Conservation (phyloP, 2,329 filamentous ascomycete species). For the Xylariaceae sp. region DNA sequence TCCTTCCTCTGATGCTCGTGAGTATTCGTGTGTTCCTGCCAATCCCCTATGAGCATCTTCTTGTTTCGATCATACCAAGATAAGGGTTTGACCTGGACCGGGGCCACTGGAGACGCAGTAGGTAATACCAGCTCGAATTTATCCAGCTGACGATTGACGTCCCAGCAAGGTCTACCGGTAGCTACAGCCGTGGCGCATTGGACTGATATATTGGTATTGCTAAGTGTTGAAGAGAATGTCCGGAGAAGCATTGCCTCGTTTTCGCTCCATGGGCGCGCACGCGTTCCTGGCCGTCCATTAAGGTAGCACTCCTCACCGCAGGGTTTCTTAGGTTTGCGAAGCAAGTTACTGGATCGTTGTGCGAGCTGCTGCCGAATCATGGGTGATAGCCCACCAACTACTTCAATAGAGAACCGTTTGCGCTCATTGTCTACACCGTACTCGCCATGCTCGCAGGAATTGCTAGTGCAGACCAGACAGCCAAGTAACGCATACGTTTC, state of each 20-base stretch:
- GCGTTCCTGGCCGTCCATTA: constrained; percentile 37
- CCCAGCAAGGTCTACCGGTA: constrained; percentile 55
- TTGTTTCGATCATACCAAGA: constrained; percentile 60
- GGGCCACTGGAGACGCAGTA: constrained; percentile 31
- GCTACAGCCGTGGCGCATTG: constrained; percentile 55
- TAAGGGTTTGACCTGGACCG: constrained; percentile 46
- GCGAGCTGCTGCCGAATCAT: constrained; percentile 37
- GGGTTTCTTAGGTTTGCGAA: constrained; percentile 40
- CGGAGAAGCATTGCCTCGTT: constrained; percentile 53
- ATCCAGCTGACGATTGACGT: constrained; percentile 50
- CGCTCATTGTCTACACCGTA: constrained; percentile 58
- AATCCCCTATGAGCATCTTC: constrained; percentile 57
- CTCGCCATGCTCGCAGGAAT: constrained; percentile 65
- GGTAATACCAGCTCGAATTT: constrained; percentile 43
- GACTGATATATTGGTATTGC: constrained; percentile 46
- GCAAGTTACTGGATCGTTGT: constrained; percentile 24
- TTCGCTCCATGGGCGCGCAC: constrained; percentile 49
- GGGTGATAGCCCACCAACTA: constrained; percentile 40
- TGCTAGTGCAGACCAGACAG: constrained; percentile 61
- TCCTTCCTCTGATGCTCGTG: constrained; percentile 60
- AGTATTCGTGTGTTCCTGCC: constrained; percentile 57
- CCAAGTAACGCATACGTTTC: constrained; percentile 59
- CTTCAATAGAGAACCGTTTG: constrained; percentile 55
- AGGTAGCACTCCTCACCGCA: constrained; percentile 48
- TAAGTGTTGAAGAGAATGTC: constrained; percentile 48